A percentile compares a stretch with the other conserved stretches of the same genome.
Conservation (phyloP, 2,329 filamentous ascomycete species). For the Epichloe bromicola region DNA sequence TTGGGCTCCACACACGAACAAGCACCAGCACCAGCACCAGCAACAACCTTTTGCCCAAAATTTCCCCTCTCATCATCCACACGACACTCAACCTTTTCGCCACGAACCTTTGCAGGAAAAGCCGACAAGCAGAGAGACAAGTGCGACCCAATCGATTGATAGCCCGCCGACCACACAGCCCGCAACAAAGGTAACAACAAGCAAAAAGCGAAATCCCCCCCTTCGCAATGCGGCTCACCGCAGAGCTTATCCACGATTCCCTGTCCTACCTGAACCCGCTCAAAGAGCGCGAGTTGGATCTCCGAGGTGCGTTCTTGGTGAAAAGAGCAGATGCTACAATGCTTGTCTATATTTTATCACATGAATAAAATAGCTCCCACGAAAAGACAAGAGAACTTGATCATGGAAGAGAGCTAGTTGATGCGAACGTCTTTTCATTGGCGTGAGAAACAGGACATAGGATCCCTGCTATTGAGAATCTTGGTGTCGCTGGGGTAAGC, state of each 20-base stretch:
- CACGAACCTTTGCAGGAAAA: too few species aligned
- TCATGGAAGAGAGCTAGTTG: slow-evolving; percentile 53
- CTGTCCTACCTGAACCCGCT: slow-evolving; percentile 97
- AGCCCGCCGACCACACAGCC: too few species aligned
- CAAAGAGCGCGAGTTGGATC: slow-evolving; percentile 96
- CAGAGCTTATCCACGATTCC: slow-evolving; percentile 86
- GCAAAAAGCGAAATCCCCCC: background rate
- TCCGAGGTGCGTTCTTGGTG: slow-evolving; percentile 79
- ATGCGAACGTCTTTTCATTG: slow-evolving; percentile 48
- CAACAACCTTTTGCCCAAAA: slow-evolving; percentile 11
- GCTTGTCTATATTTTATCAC: slow-evolving; percentile 15
- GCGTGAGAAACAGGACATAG: slow-evolving; percentile 68
- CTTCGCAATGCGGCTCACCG: slow-evolving; percentile 78
- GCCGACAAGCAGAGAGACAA: too few species aligned
- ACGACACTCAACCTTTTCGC: slow-evolving; percentile 1
- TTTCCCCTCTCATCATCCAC: slow-evolving; percentile 21
- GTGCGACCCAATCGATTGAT: background rate
- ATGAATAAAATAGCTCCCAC: background rate
- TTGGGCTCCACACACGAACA: too few species aligned
- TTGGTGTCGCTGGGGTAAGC: slow-evolving; percentile 84
- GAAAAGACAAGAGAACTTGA: slow-evolving; percentile 30
- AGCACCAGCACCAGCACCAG: background rate
- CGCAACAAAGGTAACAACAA: background rate
- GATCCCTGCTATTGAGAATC: slow-evolving; percentile 93
- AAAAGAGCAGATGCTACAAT: slow-evolving; percentile 95